A percentile compares a stretch with the other conserved stretches of the same genome.
Conservation (phyloP, 2,329 filamentous ascomycete species). For the Didymella pomorum region DNA sequence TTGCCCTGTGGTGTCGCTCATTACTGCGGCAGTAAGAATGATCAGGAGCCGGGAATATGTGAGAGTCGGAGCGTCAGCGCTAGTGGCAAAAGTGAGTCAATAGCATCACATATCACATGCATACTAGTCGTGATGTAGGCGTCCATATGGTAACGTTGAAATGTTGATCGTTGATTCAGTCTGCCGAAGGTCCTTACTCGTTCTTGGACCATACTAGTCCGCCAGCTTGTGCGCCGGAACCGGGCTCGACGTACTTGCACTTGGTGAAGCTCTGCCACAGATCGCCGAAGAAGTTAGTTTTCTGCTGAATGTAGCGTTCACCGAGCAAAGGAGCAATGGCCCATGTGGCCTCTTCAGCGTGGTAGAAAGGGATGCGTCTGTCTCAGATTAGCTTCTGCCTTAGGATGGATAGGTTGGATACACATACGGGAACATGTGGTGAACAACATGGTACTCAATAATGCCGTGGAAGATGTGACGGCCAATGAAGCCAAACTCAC, state of each 20-base stretch:
- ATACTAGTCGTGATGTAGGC: background rate
- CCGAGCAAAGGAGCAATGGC: constrained; percentile 37
- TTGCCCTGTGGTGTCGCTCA: background rate
- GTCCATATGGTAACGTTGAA: background rate
- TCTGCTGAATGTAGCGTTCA: constrained; percentile 35
- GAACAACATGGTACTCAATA: constrained; percentile 70
- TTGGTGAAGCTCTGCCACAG: constrained; percentile 35
- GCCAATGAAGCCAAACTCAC: constrained; percentile 70
- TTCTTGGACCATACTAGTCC: constrained; percentile 27
- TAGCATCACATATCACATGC: background rate
- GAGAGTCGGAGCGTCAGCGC: background rate
- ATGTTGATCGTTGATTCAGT: background rate
- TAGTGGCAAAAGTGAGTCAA: background rate
- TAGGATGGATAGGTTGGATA: too few species aligned
- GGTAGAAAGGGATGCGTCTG: constrained; percentile 41
- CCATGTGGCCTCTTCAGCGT: constrained; percentile 38
- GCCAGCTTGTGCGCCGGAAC: constrained; percentile 25
- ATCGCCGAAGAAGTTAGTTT: constrained; percentile 31
- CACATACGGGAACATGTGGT: constrained; percentile 65
- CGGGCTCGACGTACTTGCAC: constrained; percentile 36
- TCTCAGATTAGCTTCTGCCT: constrained; percentile 11
- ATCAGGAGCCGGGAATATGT: background rate
- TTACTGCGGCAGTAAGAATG: background rate
- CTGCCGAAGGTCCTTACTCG: constrained; percentile 8
- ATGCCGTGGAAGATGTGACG: constrained; percentile 72